These are phyloP conservation scores for Irpex sp. DNA, from an alignment of 1,284 basidiomycete genomes.

Conservation along the genomic window DNA sequence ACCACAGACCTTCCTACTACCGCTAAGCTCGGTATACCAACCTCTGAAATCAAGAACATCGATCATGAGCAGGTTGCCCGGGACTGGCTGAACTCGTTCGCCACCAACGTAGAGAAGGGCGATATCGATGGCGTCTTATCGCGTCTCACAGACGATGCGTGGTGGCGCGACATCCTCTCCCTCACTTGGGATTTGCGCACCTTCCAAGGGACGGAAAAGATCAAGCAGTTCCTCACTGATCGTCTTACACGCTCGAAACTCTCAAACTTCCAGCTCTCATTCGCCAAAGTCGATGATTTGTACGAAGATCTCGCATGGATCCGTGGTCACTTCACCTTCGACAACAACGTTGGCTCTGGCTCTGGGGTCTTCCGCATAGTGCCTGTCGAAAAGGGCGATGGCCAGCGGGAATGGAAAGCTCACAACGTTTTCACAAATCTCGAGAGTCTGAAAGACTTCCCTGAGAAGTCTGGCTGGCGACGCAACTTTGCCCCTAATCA, in stretches of 20 bases:
- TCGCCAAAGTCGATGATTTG: conserved; percentile 32
- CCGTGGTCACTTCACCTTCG: conserved; percentile 48
- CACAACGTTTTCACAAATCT: conserved; percentile 52
- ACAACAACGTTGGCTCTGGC: conserved; percentile 41
- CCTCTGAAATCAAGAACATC: background rate
- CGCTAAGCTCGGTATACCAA: background rate
- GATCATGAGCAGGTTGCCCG: conserved; percentile 25
- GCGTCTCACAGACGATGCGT: conserved; percentile 40
- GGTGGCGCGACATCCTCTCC: conserved; percentile 54
- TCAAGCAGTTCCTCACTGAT: conserved; percentile 40
- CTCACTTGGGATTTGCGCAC: conserved; percentile 62
- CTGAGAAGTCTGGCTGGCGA: conserved; percentile 33
- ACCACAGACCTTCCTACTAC: background rate
- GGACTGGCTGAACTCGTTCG: conserved; percentile 44
- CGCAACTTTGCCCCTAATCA: conserved; percentile 31
- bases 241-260: conserved; percentile 36
- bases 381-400: conserved; percentile 31
- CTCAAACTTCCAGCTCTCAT: conserved; percentile 34
- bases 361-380: conserved; percentile 50
- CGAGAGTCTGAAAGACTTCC: conserved; percentile 46
- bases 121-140: conserved; percentile 31
- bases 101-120: conserved; percentile 27
- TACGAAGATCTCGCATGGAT: conserved; percentile 56
- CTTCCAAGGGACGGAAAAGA: conserved; percentile 38
- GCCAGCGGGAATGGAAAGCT: conserved; percentile 44